Evolutionary conservation across 2,329 filamentous ascomycete species (phyloP).

Genomic region (Calonectria fujianensis): DNA sequence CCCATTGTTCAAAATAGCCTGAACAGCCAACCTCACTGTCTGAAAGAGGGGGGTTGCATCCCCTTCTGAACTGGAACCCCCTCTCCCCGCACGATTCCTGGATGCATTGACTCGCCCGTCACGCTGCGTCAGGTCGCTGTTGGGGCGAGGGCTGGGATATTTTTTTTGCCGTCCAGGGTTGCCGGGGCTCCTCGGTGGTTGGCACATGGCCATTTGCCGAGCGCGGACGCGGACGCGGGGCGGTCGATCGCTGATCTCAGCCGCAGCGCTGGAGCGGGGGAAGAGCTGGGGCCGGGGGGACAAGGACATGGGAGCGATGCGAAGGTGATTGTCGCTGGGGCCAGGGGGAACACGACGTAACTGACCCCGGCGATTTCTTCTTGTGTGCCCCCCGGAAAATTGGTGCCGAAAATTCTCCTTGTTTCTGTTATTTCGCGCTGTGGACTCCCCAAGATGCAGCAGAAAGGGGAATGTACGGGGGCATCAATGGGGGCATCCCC

Average conservation of each 20-base stretch:
- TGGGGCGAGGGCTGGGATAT: neutral
- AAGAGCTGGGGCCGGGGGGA: neutral
- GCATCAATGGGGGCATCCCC: neutral
- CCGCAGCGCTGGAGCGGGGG: constrained; percentile 15
- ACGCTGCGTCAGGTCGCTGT: constrained; percentile 10
- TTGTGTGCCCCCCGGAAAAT: neutral
- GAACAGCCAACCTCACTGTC: neutral
- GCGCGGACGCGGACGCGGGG: neutral
- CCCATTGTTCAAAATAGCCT: neutral
- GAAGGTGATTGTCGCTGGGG: constrained; percentile 12
- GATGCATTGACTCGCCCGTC: constrained; percentile 4
- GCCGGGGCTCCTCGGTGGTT: constrained; percentile 17
- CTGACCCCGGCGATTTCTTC: neutral
- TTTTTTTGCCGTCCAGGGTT: constrained; percentile 6
- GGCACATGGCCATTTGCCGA: neutral
- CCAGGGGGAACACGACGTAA: neutral
- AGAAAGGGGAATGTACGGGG: constrained; percentile 22
- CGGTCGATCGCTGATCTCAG: constrained; percentile 18
- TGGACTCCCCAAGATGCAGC: constrained; percentile 6
- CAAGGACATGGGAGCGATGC: constrained; percentile 11
- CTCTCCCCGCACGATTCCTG: neutral
- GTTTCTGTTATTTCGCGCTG: neutral
- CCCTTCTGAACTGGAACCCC: neutral
- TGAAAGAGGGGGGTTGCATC: neutral
- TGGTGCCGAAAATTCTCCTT: neutral